These are phyloP conservation scores for Flaveria linearis DNA, from an alignment of 129 eudicot species.

Conservation along the genomic window DNA sequence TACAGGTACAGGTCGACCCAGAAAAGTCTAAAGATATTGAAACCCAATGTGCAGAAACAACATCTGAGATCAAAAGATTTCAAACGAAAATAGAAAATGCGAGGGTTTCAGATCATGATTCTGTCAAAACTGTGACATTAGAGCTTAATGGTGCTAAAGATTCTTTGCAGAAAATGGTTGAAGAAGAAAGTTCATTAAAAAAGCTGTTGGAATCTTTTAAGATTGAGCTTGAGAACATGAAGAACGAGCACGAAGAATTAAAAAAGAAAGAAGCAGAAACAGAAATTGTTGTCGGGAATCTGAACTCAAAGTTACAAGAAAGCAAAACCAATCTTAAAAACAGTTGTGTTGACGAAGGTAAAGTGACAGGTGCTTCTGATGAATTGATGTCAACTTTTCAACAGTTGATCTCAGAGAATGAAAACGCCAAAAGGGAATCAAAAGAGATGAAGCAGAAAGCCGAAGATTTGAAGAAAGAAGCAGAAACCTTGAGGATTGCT, in stretches of 20 bases:
- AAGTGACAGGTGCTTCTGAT: constrained; percentile 59
- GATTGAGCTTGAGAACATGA: constrained; percentile 57
- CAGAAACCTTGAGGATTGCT: constrained; percentile 44
- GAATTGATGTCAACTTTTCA: constrained; percentile 64
- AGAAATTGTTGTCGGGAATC: constrained; percentile 62
- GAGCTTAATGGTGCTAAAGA: constrained; percentile 87
- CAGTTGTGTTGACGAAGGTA: constrained; percentile 56
- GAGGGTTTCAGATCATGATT: constrained; percentile 63
- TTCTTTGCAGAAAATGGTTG: constrained; percentile 65
- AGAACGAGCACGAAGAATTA: constrained; percentile 65
- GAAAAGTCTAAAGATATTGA: constrained; percentile 49
- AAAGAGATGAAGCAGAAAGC: constrained; percentile 69
- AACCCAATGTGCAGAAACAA: constrained; percentile 47
- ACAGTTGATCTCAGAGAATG: constrained; percentile 64
- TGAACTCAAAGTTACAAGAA: constrained; percentile 71
- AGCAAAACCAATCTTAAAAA: constrained; percentile 69
- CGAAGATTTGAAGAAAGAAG: constrained; percentile 65
- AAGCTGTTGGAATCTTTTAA: constrained; percentile 66
- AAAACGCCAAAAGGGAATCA: constrained; percentile 59
- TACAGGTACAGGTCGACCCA: constrained; percentile 64
- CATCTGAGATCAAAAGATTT: constrained; percentile 56
- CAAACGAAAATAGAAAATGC: constrained; percentile 47
- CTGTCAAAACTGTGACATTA: constrained; percentile 51
- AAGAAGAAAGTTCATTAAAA: constrained; percentile 67
- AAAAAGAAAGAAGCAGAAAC: constrained; percentile 74